Evolutionary conservation across 1,284 basidiomycete species (phyloP), one percentile per base, ranked within the genome.

Genomic region (Pascua sp.): DNA sequence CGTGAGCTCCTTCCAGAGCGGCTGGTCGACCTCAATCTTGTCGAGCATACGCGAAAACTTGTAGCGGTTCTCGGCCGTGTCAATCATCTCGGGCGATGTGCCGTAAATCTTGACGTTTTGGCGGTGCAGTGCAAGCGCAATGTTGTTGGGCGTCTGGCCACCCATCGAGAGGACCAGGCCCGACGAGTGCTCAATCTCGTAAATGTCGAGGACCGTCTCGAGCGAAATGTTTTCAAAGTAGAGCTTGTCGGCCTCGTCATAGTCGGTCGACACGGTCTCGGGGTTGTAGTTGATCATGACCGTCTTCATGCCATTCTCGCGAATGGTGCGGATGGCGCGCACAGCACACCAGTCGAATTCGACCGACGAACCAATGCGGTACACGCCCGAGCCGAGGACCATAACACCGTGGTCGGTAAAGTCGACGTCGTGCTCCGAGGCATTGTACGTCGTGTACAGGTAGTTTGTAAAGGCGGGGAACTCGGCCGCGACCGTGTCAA

Each of bases 291-390:
- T 98, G 80, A 98, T 90, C 96, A 98, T 98, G 79, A 98, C 86
- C 9, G 96, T 98, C 71, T 91, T 92, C 63, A 91, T 81, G n/a
- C 93, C 93, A 71, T 90, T 87, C 46, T 95, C 89, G 58, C 95
- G 90, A 44, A 98, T 82, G 1, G 95, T 98, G 64, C 95, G 83
- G 77, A 98, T 97, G 36, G 94, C 92, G 51, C 94, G 88, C 51
- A 98, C 96, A 16, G 95, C 95, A 78, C 95, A 98, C 96, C 95
- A 98, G 77, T 98, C 95, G 78, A 98, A 98, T 79, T 98, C 96
- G 77, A 98, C 96, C 2, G 93, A 97, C 1, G 93, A 97, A 40
- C 96, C 95, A 68, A 98, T 98, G 57, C 96, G 88, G 80, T 98
- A 98, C 15, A 98, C 95, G 67, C 95, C 95, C 32, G 96, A 98